Evolutionary conservation across 228 moss, liverwort and hornwort species (phyloP), one percentile per base, ranked within the genome.

Genomic region (Sphagnum magellanicum): DNA sequence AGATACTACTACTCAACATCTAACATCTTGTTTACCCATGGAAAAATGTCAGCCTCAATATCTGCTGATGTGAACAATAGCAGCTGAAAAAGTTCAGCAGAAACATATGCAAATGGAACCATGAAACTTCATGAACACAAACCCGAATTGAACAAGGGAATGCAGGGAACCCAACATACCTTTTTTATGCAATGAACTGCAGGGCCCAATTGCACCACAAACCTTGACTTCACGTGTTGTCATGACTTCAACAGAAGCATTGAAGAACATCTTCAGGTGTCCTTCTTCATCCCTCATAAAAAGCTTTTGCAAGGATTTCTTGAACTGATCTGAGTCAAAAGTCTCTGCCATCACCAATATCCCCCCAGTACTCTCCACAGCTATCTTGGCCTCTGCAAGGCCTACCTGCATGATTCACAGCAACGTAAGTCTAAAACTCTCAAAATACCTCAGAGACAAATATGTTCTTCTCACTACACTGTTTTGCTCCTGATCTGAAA

Each of bases 161-260:
- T 32, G 32, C 32, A 32, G 32, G 32, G 32, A 32, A 32, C 32
- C 32, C 32, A 49, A 49, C 75, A 13, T 50, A 75, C 92, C 85
- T 71, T 92, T 95, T 79, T 88, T 95, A 59, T 88, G 83, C 75
- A 92, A 74, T 48, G 95, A 92, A 57, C 92, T 81, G 66, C 95
- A 95, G 48, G 91, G 92, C 15, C 95, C 95, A 69, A 95, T 95
- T 62, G 84, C 92, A 72, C 95, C 95, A 69, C 82, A 89, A 64
- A 95, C 77, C 75, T 95, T 95, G 65, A 95, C 86, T 82, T 95
- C 95, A 68, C 90, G 85, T 16, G 95, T 95, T 16, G 92, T 95
- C 87, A 89, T 84, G 58, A 95, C 92, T 78, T 95, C 95, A 17
- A 92, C 63, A 71, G 87, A 87, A 51, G 83, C 89, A 80, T 80